Conservation (phyloP, 2,329 filamentous ascomycete genomes). For the Penicillium psychrosexuale region DNA sequence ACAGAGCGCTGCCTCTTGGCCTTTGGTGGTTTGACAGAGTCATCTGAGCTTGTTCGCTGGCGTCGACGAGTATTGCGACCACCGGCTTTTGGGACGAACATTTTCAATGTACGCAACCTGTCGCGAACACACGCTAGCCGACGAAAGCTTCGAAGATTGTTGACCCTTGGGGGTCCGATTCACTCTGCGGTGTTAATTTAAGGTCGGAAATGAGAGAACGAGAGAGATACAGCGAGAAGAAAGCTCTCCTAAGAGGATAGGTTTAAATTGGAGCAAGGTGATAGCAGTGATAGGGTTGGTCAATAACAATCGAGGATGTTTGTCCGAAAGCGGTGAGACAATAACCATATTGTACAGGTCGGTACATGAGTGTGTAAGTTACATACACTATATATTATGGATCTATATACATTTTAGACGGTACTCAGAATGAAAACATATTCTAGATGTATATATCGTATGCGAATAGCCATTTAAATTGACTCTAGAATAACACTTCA, state of each 20-base stretch:
- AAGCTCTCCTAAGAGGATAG: background rate
- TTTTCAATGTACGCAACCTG: conserved; percentile 18
- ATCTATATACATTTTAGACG: background rate
- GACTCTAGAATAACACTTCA: background rate
- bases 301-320: conserved; percentile 14
- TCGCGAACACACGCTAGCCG: conserved; percentile 6
- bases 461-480: no score
- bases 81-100: conserved; percentile 41
- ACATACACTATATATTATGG: background rate
- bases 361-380: background rate
- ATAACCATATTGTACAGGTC: background rate
- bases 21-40: conserved; percentile 44
- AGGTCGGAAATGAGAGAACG: background rate
- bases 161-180: conserved; percentile 3
- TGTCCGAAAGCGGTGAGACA: conserved; percentile 15
- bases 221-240: background rate
- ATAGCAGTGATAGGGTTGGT: conserved; percentile 6
- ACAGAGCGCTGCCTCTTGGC: conserved; percentile 49
- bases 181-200: background rate
- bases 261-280: conserved; percentile 10
- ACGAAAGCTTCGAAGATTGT: background rate
- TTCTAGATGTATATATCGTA: no score
- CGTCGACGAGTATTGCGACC: conserved; percentile 39
- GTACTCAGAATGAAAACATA: background rate
- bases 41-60: conserved; percentile 44